phyloP scores from a whole-genome alignment of 2,329 filamentous ascomycete species.

The Lachnellula occidentalis region DNA sequence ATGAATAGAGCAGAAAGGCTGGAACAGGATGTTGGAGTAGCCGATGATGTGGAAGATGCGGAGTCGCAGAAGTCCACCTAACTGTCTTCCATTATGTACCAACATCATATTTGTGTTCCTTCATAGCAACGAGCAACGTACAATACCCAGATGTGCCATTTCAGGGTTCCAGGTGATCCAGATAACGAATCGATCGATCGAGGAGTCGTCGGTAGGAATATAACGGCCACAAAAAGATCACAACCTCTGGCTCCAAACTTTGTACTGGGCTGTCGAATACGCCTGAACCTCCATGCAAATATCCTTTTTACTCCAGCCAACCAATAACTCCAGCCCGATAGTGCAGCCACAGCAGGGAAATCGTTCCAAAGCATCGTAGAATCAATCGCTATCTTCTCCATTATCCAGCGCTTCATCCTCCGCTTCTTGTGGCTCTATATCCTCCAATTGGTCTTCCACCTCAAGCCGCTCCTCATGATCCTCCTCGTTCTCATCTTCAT shows the following conservation, averaged over 20 bases:
- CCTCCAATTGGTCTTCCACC: slow-evolving; percentile 49
- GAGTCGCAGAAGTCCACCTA: not conserved
- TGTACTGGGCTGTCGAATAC: not conserved
- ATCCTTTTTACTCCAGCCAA: not conserved
- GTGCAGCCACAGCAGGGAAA: not conserved
- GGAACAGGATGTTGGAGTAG: not conserved
- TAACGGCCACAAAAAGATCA: too few relatives aligned
- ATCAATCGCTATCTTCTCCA: slow-evolving; percentile 44
- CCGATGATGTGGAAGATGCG: slow-evolving; percentile 8
- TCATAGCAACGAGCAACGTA: not conserved
- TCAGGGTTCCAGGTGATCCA: too few relatives aligned
- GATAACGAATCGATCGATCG: too few relatives aligned
- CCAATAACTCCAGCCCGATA: not conserved
- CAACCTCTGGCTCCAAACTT: not conserved
- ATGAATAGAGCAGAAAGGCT: slow-evolving; percentile 7
- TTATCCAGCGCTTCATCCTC: slow-evolving; percentile 55
- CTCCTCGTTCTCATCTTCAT: slow-evolving; percentile 45
- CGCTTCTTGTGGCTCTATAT: slow-evolving; percentile 44
- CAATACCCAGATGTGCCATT: not conserved
- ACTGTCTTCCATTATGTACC: not conserved
- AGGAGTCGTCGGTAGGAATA: too few relatives aligned
- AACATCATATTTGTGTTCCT: not conserved
- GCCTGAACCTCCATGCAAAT: not conserved
- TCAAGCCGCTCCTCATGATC: slow-evolving; percentile 50
- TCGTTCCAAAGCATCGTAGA: not conserved